Base-by-base conservation (phyloP, 2,329 filamentous ascomycete species). In the Fusarium nurragi region DNA sequence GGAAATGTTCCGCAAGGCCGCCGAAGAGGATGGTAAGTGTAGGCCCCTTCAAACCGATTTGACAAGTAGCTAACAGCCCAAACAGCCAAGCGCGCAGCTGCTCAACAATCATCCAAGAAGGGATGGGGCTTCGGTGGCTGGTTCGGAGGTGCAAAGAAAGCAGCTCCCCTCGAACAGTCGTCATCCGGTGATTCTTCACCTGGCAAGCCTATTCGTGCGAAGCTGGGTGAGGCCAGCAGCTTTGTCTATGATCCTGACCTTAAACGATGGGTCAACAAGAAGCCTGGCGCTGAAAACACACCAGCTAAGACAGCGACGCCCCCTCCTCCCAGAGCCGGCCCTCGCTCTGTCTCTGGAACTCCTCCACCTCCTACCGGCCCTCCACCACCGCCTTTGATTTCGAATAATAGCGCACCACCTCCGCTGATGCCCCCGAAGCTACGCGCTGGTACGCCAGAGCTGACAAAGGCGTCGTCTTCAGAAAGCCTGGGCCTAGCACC, bases 221-320 rank as follows among this genome's bases (percentile, higher is more conserved):
- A 99, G 73, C 86, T 99, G 10, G 96, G 94, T 61, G 96, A 99
- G 77, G 88, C 95, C 73, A 97, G 88, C 76, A 93, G 89, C 41
- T 97, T 99, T 77, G 90, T 94, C 68, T 99, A 95, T 73, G 95
- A 99, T 74, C 91, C 93, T 4, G 92, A 97, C n/a, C 85, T 97
- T 49, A 96, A 97, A 81, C 93, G 95, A 75, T 99, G 96, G 96
- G 84, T 99, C 75, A 98, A 99, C 81, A 97, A 97, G 82, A 97
- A 97, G 75, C 87, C 88, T 12, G 89, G 89, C 13, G 85, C 86
- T 9, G 89, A 90, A 52, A 86, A 85, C 39, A 79, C 80, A 10
- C 80, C 84, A 23, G 80, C 85, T 4, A 85, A 87, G 64, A 81
- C 84, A 43, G 88, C 88, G 2, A 88, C 93, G 0, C 91, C 94